phyloP scores from a whole-genome alignment of 1,284 basidiomycete genomes.

The Trametes versicolor region DNA sequence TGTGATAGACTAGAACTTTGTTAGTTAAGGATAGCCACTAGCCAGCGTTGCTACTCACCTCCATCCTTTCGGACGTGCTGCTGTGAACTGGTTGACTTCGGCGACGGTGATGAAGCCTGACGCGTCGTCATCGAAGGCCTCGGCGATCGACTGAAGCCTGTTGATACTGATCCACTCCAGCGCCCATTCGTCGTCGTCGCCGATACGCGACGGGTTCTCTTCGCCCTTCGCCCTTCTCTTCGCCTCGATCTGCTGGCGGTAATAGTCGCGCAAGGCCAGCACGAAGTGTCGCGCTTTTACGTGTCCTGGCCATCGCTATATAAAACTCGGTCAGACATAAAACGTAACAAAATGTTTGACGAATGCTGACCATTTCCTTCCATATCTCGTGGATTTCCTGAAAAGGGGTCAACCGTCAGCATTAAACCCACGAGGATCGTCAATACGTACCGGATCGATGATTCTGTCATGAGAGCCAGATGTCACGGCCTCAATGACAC shows the following conservation, averaged over 20 bases:
- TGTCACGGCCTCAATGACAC: conserved; percentile 39
- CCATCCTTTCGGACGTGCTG: conserved; percentile 34
- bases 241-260: conserved; percentile 37
- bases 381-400: conserved; percentile 38
- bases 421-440: too few species aligned
- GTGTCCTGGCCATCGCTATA: conserved; percentile 47
- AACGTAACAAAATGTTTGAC: background rate
- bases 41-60: conserved; percentile 36
- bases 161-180: conserved; percentile 52
- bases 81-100: conserved; percentile 55
- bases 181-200: conserved; percentile 53
- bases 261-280: conserved; percentile 48
- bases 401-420: background rate
- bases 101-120: conserved; percentile 56
- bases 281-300: conserved; percentile 50
- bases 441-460: conserved; percentile 34
- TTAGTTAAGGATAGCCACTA: conserved; percentile 10
- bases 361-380: conserved; percentile 42
- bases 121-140: conserved; percentile 60
- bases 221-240: conserved; percentile 10
- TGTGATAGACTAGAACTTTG: conserved; percentile 44
- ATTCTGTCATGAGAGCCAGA: conserved; percentile 42
- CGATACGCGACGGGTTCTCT: conserved; percentile 37
- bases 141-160: conserved; percentile 53
- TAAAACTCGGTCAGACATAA: background rate